Percentiles rank a stretch among this genome's conserved stretches.
phyloP scores from a whole-genome alignment of 169 alveolate genomes.

The Perkinsus olseni region DNA sequence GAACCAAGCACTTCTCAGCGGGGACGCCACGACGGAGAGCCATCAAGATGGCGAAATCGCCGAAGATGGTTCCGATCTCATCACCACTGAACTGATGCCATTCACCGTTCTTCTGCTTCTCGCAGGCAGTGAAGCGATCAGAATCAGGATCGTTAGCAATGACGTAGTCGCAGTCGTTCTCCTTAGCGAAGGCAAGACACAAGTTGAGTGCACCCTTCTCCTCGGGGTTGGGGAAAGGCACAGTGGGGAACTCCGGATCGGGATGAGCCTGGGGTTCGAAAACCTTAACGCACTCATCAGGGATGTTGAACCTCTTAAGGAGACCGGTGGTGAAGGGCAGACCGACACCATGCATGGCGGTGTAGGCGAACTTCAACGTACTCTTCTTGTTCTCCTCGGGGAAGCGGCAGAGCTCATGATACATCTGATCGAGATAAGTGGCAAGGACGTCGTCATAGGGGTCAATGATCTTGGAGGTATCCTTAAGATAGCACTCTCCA shows the following conservation, averaged over 20 bases:
- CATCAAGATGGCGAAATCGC: constrained; percentile 15
- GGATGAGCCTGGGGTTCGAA: constrained; percentile 48
- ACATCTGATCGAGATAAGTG: constrained; percentile 37
- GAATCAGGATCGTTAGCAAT: constrained; percentile 78
- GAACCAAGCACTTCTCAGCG: neutral
- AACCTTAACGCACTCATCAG: neutral
- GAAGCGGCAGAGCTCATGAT: constrained; percentile 36
- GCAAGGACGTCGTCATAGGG: constrained; percentile 41
- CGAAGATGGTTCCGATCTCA: constrained; percentile 50
- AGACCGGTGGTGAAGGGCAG: neutral
- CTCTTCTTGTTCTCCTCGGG: constrained; percentile 33
- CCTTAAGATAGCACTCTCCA: constrained; percentile 31
- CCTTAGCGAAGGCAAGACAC: constrained; percentile 48
- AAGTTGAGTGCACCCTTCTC: constrained; percentile 56
- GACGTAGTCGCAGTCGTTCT: constrained; percentile 38
- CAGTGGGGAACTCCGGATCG: constrained; percentile 68
- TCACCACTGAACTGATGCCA: constrained; percentile 51
- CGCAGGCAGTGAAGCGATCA: constrained; percentile 65
- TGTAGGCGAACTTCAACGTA: constrained; percentile 49
- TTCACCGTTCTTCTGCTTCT: constrained; percentile 40
- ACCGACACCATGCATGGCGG: constrained; percentile 80
- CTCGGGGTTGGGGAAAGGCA: constrained; percentile 64
- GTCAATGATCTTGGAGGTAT: constrained; percentile 38
- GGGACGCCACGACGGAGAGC: neutral
- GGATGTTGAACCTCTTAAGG: neutral